Evolutionary conservation across 257 asterid species (phyloP).

Genomic region (Solanum appendiculatum): DNA sequence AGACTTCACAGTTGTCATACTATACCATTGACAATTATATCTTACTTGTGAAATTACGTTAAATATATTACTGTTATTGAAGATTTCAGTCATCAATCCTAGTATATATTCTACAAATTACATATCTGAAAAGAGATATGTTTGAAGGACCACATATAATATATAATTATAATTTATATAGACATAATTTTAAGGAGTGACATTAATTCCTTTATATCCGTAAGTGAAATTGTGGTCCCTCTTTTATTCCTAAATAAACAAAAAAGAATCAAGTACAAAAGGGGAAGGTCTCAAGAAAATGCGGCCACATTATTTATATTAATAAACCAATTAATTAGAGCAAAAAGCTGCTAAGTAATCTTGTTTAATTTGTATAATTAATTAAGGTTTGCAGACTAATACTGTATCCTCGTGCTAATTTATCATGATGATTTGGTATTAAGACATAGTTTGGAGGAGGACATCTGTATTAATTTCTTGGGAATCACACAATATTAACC

Average conservation of each 20-base stretch:
- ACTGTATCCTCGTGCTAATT: conserved; percentile 1
- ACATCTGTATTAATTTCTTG: neutral
- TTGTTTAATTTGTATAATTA: neutral
- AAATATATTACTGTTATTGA: too few relatives aligned
- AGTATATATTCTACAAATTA: neutral
- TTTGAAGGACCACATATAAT: neutral
- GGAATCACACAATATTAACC: neutral
- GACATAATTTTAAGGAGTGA: neutral
- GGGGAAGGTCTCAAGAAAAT: conserved; percentile 23
- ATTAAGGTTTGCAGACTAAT: neutral
- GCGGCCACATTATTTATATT: conserved; percentile 14
- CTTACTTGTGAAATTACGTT: too few relatives aligned
- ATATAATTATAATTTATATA: neutral
- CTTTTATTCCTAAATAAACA: neutral
- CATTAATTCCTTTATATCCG: conserved; percentile 8
- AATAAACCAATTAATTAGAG: conserved; percentile 7
- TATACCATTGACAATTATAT: too few relatives aligned
- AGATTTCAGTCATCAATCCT: neutral
- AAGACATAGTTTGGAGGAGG: conserved; percentile 3
- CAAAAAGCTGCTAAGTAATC: conserved; percentile 19
- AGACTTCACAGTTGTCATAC: too few relatives aligned
- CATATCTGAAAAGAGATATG: neutral
- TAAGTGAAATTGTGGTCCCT: conserved; percentile 50
- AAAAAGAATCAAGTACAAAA: conserved; percentile 2
- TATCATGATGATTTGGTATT: neutral